phyloP scores from a whole-genome alignment of 169 alveolate species.

The Cyclospora cayetanensis region DNA sequence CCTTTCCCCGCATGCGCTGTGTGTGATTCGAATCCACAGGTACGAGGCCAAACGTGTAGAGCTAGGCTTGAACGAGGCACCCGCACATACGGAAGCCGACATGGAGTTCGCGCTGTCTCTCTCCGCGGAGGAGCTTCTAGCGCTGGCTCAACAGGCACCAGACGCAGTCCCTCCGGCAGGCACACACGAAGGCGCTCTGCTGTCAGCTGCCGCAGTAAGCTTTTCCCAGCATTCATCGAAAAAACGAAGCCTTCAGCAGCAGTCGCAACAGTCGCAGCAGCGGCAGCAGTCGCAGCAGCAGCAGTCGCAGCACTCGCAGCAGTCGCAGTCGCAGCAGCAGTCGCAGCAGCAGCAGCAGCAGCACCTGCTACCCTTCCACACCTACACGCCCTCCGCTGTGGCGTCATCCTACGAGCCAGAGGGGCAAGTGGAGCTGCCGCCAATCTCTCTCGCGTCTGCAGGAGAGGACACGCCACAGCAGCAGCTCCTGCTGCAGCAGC shows the following conservation, averaged over 20 bases:
- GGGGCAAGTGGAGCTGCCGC: too few relatives aligned
- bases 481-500: too few relatives aligned
- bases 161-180: conserved; percentile 60
- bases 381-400: too few relatives aligned
- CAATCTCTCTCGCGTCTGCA: too few relatives aligned
- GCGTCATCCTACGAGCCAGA: too few relatives aligned
- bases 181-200: background rate
- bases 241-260: background rate
- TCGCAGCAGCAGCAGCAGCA: background rate
- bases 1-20: too few relatives aligned
- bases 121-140: background rate
- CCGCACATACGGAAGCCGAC: conserved; percentile 13
- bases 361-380: too few relatives aligned
- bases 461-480: too few relatives aligned
- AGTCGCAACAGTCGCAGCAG: background rate
- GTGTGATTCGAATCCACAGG: too few relatives aligned
- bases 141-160: background rate
- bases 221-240: background rate
- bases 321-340: background rate
- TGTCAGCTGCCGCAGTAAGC: background rate
- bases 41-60: conserved; percentile 60
- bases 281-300: conserved; percentile 4
- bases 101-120: background rate
- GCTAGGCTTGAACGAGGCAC: conserved; percentile 51
- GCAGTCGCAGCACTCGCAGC: background rate